Percentiles rank a stretch among this genome's conserved stretches.
These are phyloP conservation scores for Blastobotrys robertii DNA, from an alignment of 805 yeast genomes.

Conservation along the genomic window DNA sequence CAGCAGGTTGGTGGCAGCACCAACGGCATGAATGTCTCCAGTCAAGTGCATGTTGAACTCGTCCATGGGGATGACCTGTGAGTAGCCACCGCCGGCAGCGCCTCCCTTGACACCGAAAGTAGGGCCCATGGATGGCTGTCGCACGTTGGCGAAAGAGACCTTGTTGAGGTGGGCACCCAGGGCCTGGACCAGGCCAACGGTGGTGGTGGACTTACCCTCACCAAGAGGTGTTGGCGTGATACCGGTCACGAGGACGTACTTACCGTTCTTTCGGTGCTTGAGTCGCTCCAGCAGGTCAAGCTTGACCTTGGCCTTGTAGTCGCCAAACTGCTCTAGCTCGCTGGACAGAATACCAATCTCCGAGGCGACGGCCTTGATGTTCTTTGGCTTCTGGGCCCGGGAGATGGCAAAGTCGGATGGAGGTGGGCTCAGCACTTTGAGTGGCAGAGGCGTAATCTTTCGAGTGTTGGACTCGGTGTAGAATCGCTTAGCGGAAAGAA, in stretches of 20 bases:
- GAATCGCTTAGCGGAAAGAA: slow-evolving; percentile 62
- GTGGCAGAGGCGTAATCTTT: slow-evolving; percentile 45
- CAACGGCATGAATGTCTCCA: slow-evolving; percentile 95
- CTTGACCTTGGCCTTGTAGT: slow-evolving; percentile 81
- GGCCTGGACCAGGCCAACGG: slow-evolving; percentile 95
- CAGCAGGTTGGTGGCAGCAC: slow-evolving; percentile 84
- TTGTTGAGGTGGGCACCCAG: slow-evolving; percentile 80
- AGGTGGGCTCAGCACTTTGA: slow-evolving; percentile 53
- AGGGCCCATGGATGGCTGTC: slow-evolving; percentile 99
- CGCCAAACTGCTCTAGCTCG: slow-evolving; percentile 85
- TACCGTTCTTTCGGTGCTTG: slow-evolving; percentile 54
- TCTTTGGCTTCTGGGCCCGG: slow-evolving; percentile 79
- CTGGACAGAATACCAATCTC: slow-evolving; percentile 71
- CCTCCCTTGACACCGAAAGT: slow-evolving; percentile 99
- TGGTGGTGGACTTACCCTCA: slow-evolving; percentile 95
- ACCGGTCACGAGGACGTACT: slow-evolving; percentile 89
- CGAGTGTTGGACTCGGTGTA: slow-evolving; percentile 27
- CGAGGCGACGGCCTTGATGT: slow-evolving; percentile 59
- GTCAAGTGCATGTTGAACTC: slow-evolving; percentile 96
- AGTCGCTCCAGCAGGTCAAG: slow-evolving; percentile 63
- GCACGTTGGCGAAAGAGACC: slow-evolving; percentile 84
- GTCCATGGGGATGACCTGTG: slow-evolving; percentile 98
- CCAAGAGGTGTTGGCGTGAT: slow-evolving; percentile 98
- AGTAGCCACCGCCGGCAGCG: slow-evolving; percentile 98
- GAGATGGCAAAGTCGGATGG: slow-evolving; percentile 90